Percentiles rank a stretch among this genome's conserved stretches.
Conservation (phyloP, 2,329 filamentous ascomycete genomes). For the Hyphodiscus sp. region DNA sequence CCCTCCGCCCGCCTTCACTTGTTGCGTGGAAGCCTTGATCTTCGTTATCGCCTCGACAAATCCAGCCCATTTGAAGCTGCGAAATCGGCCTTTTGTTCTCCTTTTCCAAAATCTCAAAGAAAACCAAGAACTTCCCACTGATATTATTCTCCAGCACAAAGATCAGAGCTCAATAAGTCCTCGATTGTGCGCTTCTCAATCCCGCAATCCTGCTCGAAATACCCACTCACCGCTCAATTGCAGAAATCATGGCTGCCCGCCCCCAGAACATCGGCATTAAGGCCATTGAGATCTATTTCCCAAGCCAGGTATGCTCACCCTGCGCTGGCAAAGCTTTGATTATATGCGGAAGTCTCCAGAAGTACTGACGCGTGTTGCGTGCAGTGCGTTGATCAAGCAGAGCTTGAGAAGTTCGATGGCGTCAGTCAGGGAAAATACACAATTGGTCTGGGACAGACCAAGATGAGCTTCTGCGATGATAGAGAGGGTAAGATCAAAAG, state of each 20-base stretch:
- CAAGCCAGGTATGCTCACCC: constrained; percentile 62
- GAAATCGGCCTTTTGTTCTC: background rate
- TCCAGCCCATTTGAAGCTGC: background rate
- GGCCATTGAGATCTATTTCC: constrained; percentile 87
- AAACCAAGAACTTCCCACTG: background rate
- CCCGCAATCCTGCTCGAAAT: background rate
- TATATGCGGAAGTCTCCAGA: background rate
- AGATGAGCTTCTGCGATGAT: constrained; percentile 90
- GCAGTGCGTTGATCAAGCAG: constrained; percentile 76
- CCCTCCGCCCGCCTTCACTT: background rate
- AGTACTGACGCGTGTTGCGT: constrained; percentile 2
- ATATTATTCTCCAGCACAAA: constrained; percentile 1
- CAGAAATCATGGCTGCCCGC: constrained; percentile 57
- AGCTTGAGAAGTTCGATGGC: constrained; percentile 83
- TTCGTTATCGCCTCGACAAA: background rate
- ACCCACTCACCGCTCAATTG: constrained; percentile 20
- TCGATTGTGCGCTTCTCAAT: background rate
- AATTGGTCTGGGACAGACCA: constrained; percentile 84
- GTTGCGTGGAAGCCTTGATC: background rate
- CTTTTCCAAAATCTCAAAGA: background rate
- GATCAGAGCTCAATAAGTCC: background rate
- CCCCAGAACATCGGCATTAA: constrained; percentile 88
- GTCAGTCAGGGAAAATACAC: constrained; percentile 80
- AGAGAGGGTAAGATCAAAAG: constrained; percentile 57
- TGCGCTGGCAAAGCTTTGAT: background rate